Evolutionary conservation across 139 green algal species (phyloP), one percentile per base, ranked within the genome.

Genomic region (Auxenochlorella protothecoides): DNA sequence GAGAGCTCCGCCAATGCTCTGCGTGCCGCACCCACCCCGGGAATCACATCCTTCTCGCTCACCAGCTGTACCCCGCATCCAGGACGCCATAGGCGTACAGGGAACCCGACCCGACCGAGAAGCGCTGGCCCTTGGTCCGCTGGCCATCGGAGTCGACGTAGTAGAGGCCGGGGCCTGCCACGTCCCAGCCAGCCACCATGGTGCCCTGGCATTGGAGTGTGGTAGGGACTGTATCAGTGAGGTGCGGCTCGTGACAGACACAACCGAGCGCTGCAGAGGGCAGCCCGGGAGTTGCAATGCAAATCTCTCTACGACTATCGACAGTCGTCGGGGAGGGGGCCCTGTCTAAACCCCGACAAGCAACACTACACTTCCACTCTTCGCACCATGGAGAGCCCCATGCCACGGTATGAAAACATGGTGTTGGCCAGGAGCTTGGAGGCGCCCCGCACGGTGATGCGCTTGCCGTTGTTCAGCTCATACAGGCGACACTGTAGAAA

Each of bases 351-450:
- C 27, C 27, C 27, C 27, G 27, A 44, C 27, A 44, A 44, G 27
- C 1, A 44, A 44, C 27, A 44, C 27, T 44, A 44, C 27, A 12
- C 57, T 5, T 13, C 27, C 16, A 60, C 15, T 53, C 4, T 27
- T 16, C 84, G 62, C 75, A 91, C 89, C 92, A 99, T 97, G 69
- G 92, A 97, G 8, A 99, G 80, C 0, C 95, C 95, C 86, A 94
- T 96, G 72, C 95, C 94, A 3, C 89, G 84, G 86, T 99, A 99
- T n/a, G 81, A 89, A 84, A 94, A 99, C 80, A 98, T 92, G 52
- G 88, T 97, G 87, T 99, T 98, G 69, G 93, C 85, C 68, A 99
- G 83, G 60, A 99, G 88, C 86, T 99, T 99, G 74, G 90, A 97
- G 2, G 95, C 95, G 5, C 88, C 95, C 7, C 87, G 72, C 62